Conservation (phyloP, 164 flowering plant genomes). For the Kingdonia uniflora region DNA sequence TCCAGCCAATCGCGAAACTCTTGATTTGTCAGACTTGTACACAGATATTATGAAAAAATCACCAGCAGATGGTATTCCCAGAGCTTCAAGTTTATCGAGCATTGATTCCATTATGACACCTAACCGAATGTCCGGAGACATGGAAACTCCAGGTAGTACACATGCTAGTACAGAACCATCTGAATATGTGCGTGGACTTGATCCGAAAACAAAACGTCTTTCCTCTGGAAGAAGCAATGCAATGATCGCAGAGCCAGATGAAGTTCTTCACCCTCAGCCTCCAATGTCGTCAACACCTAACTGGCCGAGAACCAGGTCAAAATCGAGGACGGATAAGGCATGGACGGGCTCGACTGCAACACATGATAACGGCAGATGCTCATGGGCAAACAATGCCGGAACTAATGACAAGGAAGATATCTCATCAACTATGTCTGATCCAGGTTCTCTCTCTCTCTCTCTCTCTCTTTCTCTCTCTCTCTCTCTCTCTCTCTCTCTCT, state of each 20-base stretch:
- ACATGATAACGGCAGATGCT: slow-evolving; percentile 56
- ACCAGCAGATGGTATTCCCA: slow-evolving; percentile 65
- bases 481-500: no score
- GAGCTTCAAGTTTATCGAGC: slow-evolving; percentile 96
- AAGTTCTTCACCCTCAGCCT: slow-evolving; percentile 66
- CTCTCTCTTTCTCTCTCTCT: no score
- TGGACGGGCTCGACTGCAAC: slow-evolving; percentile 62
- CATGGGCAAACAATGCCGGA: slow-evolving; percentile 66
- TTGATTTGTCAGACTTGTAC: slow-evolving; percentile 78
- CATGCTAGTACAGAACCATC: slow-evolving; percentile 90
- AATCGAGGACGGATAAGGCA: slow-evolving; percentile 71
- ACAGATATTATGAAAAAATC: slow-evolving; percentile 81
- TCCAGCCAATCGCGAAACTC: slow-evolving; percentile 34
- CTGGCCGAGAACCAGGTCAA: slow-evolving; percentile 94
- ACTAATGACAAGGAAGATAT: slow-evolving; percentile 87
- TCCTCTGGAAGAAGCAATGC: slow-evolving; percentile 76
- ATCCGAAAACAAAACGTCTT: slow-evolving; percentile 75
- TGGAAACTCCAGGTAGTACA: slow-evolving; percentile 67
- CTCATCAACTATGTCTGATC: slow-evolving; percentile 96
- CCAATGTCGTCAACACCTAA: slow-evolving; percentile 74
- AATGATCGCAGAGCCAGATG: slow-evolving; percentile 51
- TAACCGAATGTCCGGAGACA: slow-evolving; percentile 75
- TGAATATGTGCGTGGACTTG: slow-evolving; percentile 85
- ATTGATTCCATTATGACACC: slow-evolving; percentile 97
- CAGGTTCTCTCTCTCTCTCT: slow-evolving; percentile 26